Evolutionary conservation across 2,329 filamentous ascomycete genomes (phyloP), one percentile per base, ranked within the genome.

Genomic region (Cladosporium sp.): DNA sequence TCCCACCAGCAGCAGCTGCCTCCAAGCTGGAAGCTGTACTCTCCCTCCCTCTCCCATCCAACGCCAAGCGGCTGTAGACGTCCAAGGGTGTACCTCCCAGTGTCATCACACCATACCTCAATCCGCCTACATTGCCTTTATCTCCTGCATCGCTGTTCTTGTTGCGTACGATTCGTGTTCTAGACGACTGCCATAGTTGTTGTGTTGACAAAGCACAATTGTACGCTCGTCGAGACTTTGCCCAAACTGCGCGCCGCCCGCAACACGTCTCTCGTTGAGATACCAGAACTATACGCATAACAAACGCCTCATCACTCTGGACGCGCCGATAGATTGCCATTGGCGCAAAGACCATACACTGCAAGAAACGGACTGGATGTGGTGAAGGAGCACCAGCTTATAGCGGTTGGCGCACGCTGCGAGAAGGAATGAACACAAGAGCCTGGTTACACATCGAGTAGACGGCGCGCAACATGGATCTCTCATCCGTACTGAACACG

Each of bases 401-500:
- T 8, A 30, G 45, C 19, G 36, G 27, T 40, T 18, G 45, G 45
- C 45, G 45, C 45, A 48, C 29, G 29, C 27, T 27, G 36, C 12
- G n/a, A 33, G 16, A 15, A 33, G 45, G 36, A 35, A 48, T 48
- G 45, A 33, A 25, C 12, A 33, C 22, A 47, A 47, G 43, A 47
- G 43, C 35, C 35, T 16, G 35, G 43, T n/a, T 35, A 39, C 15
- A 38, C 43, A 25, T 32, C 45, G 18, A 40, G 25, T 32, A 35
- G 19, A 8, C 29, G 35, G 41, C 46, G 39, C 38, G 18, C 51
- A 52, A 43, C 19, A 67, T 67, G 65, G 61, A 67, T 54, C 57
- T 67, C 48, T 52, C 52, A 11, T 51, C 58, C 20, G 60, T 67
- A 55, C 56, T 67, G 49, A 65, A 65, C 49, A 59, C 45, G 20